A percentile compares a stretch with the other conserved stretches of the same genome.
These are phyloP conservation scores for Solanum tacnaense DNA, from an alignment of 257 asterid species.

Conservation along the genomic window DNA sequence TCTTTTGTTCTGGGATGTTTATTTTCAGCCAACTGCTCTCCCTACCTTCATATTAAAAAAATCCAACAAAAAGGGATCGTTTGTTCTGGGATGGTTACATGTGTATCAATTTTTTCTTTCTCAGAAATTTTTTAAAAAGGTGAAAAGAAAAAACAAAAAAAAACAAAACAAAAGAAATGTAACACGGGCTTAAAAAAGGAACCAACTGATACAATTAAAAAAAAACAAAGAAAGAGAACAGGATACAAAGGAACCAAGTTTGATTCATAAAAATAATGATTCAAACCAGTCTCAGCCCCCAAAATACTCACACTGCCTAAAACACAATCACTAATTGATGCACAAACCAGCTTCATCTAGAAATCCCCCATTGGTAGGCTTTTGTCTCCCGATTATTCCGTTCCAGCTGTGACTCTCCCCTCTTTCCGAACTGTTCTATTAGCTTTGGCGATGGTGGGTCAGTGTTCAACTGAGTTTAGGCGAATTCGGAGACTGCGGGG, in stretches of 20 bases:
- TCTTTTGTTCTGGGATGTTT: not conserved
- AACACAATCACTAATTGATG: conserved; percentile 1
- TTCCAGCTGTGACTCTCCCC: not conserved
- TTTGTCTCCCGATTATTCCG: not conserved
- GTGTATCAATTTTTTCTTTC: not conserved
- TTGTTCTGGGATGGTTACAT: not conserved
- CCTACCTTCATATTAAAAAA: not conserved
- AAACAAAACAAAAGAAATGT: not conserved
- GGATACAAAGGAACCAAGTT: not conserved
- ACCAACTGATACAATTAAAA: not conserved
- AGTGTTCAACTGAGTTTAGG: not conserved
- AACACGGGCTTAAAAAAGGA: not conserved
- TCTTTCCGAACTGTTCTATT: not conserved
- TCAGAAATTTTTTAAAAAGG: not conserved
- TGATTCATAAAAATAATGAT: not conserved
- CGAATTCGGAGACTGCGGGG: not conserved
- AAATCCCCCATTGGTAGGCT: not conserved
- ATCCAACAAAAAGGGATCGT: not conserved
- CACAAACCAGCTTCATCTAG: not conserved
- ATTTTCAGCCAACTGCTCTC: not conserved
- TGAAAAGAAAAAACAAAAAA: not conserved
- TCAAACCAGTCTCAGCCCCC: not conserved
- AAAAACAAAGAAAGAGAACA: not conserved
- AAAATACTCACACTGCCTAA: not conserved
- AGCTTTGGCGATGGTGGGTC: not conserved